Evolutionary conservation across 805 yeast genomes (phyloP).

Genomic region (Wickerhamomyces queroliae): DNA sequence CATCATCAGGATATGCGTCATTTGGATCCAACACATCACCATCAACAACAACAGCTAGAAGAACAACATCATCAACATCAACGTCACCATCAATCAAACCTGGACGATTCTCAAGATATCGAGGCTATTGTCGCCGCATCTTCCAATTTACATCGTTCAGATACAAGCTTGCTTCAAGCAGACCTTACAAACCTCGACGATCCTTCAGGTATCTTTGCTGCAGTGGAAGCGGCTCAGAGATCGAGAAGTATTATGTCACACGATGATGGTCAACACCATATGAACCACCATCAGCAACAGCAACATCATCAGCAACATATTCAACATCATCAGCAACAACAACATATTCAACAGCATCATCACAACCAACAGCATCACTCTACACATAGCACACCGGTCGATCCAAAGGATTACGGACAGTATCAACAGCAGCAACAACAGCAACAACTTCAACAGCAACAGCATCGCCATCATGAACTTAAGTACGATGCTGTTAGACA

Average conservation of each 20-base stretch:
- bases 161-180: constrained; percentile 14
- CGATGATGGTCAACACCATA: constrained; percentile 10
- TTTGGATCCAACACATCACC: too few relatives aligned
- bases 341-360: constrained; percentile 4
- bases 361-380: constrained; percentile 1
- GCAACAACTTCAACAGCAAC: background rate
- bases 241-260: constrained; percentile 1
- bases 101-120: constrained; percentile 1
- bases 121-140: constrained; percentile 2
- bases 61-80: constrained; percentile 2
- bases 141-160: constrained; percentile 10
- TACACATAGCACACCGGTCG: background rate
- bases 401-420: constrained; percentile 2
- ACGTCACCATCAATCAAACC: background rate
- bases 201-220: constrained; percentile 36
- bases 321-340: constrained; percentile 12
- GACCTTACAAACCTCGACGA: constrained; percentile 19
- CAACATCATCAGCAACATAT: constrained; percentile 16
- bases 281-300: constrained; percentile 15
- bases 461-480: background rate
- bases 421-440: constrained; percentile 3
- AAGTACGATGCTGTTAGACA: background rate
- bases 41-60: constrained; percentile 13
- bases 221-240: constrained; percentile 51
- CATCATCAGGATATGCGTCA: background rate